Evolutionary conservation across 345 rosid species (phyloP), one percentile per base, ranked within the genome.

Genomic region (Passiflora organensis): DNA sequence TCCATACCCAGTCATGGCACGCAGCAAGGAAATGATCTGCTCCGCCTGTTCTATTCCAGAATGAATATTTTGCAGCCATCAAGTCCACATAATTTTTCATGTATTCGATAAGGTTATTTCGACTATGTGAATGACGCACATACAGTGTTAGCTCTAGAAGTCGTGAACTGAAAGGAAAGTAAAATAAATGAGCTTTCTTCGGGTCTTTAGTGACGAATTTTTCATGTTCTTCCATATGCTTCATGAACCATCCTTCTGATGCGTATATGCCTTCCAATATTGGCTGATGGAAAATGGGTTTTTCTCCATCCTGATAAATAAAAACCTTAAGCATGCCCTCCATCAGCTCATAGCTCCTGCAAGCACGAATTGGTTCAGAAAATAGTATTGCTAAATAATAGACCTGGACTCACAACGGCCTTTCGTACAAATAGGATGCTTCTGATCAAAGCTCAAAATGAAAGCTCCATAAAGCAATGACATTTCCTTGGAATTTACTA

Each of bases 221-320:
- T 74, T 63, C 70, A 80, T 76, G 77, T 36, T 77, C 63, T 68
- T 83, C 80, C 69, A 90, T 76, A 51, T 64, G 84, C 74, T 74
- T 87, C 91, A 90, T 87, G 66, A 90, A 90, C 97, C 97, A 90
- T 67, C 97, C 95, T 57, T 90, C 95, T 13, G 95, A 90, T 44
- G 97, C 94, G 64, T 90, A 90, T 74, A 90, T 87, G 48, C 97
- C 97, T 62, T 81, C 66, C 16, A 83, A 80, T 38, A 81, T 68
- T 1, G 97, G 87, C 55, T 55, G 66, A 67, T 90, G 97, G 47
- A 90, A 48, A 48, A 90, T 69, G 0, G 97, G 97, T 68, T 71
- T 81, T 70, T 71, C 73, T 49, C 97, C 97, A 74, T 90, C 95
- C 70, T 45, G 72, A 72, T 90, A 90, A 44, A 90, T 55, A 49